Evolutionary conservation across 2,329 filamentous ascomycete species (phyloP).

Genomic region (Aspergillus alliaceus): DNA sequence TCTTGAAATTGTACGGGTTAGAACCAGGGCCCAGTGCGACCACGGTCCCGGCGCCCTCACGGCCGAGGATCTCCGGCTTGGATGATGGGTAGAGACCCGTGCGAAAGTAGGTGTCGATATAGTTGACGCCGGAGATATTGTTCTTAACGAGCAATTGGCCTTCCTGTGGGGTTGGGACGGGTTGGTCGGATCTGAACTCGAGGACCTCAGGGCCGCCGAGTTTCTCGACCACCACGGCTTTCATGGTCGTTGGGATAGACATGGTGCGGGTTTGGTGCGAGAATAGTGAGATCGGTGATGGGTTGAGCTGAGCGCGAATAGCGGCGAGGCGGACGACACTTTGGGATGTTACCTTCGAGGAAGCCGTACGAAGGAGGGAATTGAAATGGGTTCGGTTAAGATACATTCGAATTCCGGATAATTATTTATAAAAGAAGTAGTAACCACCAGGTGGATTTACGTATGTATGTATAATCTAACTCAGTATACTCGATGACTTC

Average conservation of each 20-base stretch:
- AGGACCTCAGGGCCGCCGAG: conserved; percentile 72
- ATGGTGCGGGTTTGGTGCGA: conserved; percentile 38
- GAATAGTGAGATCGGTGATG: neutral
- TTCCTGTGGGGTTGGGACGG: conserved; percentile 67
- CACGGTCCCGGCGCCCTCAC: conserved; percentile 74
- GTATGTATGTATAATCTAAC: no score
- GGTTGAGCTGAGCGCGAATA: conserved; percentile 11
- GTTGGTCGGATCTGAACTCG: conserved; percentile 67
- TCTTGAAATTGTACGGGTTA: conserved; percentile 55
- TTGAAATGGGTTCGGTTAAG: neutral
- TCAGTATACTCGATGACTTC: no score
- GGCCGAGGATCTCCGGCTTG: conserved; percentile 74
- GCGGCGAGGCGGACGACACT: conserved; percentile 9
- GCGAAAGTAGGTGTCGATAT: conserved; percentile 90
- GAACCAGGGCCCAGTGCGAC: conserved; percentile 58
- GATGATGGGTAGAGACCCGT: conserved; percentile 73
- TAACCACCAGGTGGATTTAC: neutral
- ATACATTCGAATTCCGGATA: conserved; percentile 5
- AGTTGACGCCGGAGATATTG: conserved; percentile 78
- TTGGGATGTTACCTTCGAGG: neutral
- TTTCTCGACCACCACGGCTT: conserved; percentile 70
- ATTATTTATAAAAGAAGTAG: conserved; percentile 2
- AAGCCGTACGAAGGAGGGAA: conserved; percentile 2
- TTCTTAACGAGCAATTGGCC: conserved; percentile 80
- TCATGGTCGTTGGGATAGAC: conserved; percentile 66